phyloP scores from a whole-genome alignment of 2,329 filamentous ascomycete genomes.

The Nothopassalora personata region DNA sequence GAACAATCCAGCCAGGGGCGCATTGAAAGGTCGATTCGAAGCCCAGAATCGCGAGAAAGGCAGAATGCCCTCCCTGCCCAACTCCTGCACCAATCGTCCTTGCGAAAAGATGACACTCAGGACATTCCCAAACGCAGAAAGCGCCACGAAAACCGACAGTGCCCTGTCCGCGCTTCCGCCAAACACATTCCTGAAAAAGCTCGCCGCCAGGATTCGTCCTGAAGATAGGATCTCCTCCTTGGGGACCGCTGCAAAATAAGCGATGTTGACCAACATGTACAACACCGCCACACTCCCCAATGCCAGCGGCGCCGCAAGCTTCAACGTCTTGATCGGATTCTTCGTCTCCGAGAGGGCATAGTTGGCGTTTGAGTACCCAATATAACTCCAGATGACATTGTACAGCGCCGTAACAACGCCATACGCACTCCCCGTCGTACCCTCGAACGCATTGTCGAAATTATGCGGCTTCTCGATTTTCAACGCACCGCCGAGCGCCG shows the following conservation, averaged over 20 bases:
- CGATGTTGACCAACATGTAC: constrained; percentile 27
- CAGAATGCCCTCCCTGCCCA: constrained; percentile 54
- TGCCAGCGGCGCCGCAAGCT: constrained; percentile 33
- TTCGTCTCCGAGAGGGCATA: constrained; percentile 42
- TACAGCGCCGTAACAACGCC: constrained; percentile 65
- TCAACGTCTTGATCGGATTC: constrained; percentile 36
- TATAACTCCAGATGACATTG: constrained; percentile 67
- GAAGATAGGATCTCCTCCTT: constrained; percentile 18
- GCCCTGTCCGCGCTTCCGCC: constrained; percentile 52
- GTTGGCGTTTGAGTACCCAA: constrained; percentile 64
- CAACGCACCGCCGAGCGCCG: constrained; percentile 56
- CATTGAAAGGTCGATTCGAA: constrained; percentile 49
- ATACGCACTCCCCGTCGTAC: constrained; percentile 61
- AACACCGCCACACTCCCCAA: constrained; percentile 27
- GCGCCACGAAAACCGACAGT: constrained; percentile 48
- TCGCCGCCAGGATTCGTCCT: constrained; percentile 12
- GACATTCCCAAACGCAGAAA: constrained; percentile 54
- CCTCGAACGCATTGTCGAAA: constrained; percentile 59
- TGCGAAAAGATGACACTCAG: constrained; percentile 54
- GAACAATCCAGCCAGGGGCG: constrained; percentile 27
- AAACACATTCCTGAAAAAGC: constrained; percentile 37
- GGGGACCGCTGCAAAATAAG: constrained; percentile 34
- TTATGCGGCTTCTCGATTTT: constrained; percentile 59
- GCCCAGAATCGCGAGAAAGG: constrained; percentile 49
- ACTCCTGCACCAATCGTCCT: constrained; percentile 55